phyloP scores from a whole-genome alignment of 352 stramenopile species.

The Pythium scleroteichum region DNA sequence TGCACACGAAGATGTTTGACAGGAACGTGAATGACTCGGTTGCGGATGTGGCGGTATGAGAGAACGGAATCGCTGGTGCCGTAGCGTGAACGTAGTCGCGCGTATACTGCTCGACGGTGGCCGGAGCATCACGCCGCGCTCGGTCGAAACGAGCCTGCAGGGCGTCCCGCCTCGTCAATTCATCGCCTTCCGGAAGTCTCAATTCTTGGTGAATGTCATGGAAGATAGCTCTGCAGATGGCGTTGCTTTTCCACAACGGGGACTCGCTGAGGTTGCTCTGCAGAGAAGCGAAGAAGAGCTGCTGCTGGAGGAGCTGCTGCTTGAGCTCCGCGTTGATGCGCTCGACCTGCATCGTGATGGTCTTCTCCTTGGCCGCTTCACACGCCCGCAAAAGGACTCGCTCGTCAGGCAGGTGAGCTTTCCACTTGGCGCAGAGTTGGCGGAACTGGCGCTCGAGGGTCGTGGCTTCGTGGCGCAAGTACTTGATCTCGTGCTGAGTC shows the following conservation, averaged over 20 bases:
- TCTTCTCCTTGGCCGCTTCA: slow-evolving; percentile 51
- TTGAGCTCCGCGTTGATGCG: slow-evolving; percentile 49
- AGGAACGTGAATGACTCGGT: slow-evolving; percentile 38
- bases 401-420: slow-evolving; percentile 33
- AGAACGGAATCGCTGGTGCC: slow-evolving; percentile 41
- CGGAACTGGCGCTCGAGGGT: slow-evolving; percentile 37
- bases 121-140: slow-evolving; percentile 27
- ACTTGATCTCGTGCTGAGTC: slow-evolving; percentile 48
- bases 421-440: slow-evolving; percentile 46
- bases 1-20: slow-evolving; percentile 59
- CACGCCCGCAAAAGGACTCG: slow-evolving; percentile 44
- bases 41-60: slow-evolving; percentile 34
- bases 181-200: slow-evolving; percentile 22
- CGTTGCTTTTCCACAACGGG: slow-evolving; percentile 38
- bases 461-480: slow-evolving; percentile 41
- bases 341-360: slow-evolving; percentile 46
- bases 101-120: slow-evolving; percentile 45
- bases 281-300: slow-evolving; percentile 56
- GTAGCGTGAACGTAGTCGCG: slow-evolving; percentile 32
- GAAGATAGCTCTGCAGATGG: slow-evolving; percentile 40
- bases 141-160: slow-evolving; percentile 40
- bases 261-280: slow-evolving; percentile 48
- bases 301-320: slow-evolving; percentile 50
- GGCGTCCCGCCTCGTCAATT: slow-evolving; percentile 22
- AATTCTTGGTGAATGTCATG: slow-evolving; percentile 43